A percentile compares a stretch with the other conserved stretches of the same genome.
These are phyloP conservation scores for Psilocybe sp. DNA, from an alignment of 768 basidiomycete genomes.

Conservation along the genomic window DNA sequence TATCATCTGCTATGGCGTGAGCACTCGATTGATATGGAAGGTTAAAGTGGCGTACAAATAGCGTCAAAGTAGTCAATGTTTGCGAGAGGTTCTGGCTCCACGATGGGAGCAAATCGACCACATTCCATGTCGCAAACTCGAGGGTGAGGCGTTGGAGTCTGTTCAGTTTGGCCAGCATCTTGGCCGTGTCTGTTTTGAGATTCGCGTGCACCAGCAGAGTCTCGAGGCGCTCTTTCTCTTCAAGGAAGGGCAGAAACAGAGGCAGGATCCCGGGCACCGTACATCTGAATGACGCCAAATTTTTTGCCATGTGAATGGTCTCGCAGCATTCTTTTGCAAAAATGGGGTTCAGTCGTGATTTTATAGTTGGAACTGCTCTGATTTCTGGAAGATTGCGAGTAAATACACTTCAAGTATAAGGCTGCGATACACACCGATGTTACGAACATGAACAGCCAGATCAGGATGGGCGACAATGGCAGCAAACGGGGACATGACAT, in stretches of 20 bases:
- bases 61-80: slow-evolving; percentile 51
- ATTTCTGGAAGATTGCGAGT: slow-evolving; percentile 37
- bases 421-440: slow-evolving; percentile 40
- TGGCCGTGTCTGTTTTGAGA: slow-evolving; percentile 51
- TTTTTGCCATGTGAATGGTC: slow-evolving; percentile 46
- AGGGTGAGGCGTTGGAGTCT: slow-evolving; percentile 47
- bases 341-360: slow-evolving; percentile 31
- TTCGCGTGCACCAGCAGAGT: slow-evolving; percentile 48
- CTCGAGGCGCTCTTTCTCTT: slow-evolving; percentile 40
- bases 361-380: slow-evolving; percentile 40
- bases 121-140: slow-evolving; percentile 60
- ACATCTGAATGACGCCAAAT: slow-evolving; percentile 58
- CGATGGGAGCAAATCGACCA: slow-evolving; percentile 53
- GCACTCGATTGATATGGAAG: background rate
- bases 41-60: slow-evolving; percentile 47
- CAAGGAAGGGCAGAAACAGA: slow-evolving; percentile 45
- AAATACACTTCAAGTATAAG: background rate
- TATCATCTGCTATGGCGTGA: slow-evolving; percentile 40
- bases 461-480: slow-evolving; percentile 49
- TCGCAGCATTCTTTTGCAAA: slow-evolving; percentile 54
- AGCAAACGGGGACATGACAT: slow-evolving; percentile 61
- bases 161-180: slow-evolving; percentile 36
- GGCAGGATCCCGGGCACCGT: slow-evolving; percentile 43
- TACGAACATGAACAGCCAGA: slow-evolving; percentile 56
- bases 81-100: slow-evolving; percentile 47